Evolutionary conservation across 2,329 filamentous ascomycete species (phyloP).

Genomic region (Ceratocystis papillata): DNA sequence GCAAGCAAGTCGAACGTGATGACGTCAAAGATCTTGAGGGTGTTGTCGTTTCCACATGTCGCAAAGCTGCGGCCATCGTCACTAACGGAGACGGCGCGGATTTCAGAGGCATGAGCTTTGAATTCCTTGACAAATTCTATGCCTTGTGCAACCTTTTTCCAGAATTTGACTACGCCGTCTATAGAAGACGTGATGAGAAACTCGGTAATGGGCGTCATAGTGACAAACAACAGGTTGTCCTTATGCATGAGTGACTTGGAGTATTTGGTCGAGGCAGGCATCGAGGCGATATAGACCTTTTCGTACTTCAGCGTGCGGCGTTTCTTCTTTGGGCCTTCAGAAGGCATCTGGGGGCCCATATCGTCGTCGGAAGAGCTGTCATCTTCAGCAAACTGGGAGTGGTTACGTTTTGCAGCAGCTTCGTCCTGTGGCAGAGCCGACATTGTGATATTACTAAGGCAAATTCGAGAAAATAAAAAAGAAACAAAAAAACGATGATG

Average conservation of each 20-base stretch:
- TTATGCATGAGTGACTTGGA: constrained; percentile 98
- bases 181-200: constrained; percentile 90
- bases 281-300: constrained; percentile 83
- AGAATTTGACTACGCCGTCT: constrained; percentile 98
- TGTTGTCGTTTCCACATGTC: constrained; percentile 68
- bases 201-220: constrained; percentile 80
- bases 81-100: constrained; percentile 73
- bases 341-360: constrained; percentile 83
- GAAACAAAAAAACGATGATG: neutral
- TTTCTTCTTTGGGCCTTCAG: constrained; percentile 76
- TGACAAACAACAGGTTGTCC: constrained; percentile 80
- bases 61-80: constrained; percentile 88
- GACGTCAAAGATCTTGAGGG: constrained; percentile 69
- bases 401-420: constrained; percentile 37
- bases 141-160: constrained; percentile 85
- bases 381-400: constrained; percentile 38
- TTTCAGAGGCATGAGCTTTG: constrained; percentile 75
- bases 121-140: constrained; percentile 99
- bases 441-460: neutral
- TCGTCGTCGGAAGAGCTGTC: constrained; percentile 76
- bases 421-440: constrained; percentile 19
- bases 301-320: constrained; percentile 83
- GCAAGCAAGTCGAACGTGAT: constrained; percentile 80
- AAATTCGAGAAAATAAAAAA: neutral
- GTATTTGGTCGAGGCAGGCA: constrained; percentile 72